Percentiles rank a stretch among this genome's conserved stretches.
These are phyloP conservation scores for Dactylellina sp. DNA, from an alignment of 2,329 filamentous ascomycete species.

Conservation along the genomic window DNA sequence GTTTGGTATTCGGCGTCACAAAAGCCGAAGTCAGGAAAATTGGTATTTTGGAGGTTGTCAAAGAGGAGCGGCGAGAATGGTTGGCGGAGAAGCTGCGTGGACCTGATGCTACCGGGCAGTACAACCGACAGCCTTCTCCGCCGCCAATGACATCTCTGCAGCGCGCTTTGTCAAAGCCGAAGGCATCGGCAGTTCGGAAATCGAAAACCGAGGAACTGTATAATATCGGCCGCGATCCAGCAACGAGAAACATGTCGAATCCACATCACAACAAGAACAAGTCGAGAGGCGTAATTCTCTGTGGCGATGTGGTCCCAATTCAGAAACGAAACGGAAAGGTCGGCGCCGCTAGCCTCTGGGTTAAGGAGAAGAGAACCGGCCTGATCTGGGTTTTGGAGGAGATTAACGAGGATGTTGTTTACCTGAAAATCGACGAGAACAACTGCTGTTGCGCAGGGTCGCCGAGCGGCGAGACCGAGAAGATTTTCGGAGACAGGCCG, in stretches of 20 bases:
- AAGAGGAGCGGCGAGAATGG: conserved; percentile 88
- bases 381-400: conserved; percentile 98
- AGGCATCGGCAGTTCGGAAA: conserved; percentile 24
- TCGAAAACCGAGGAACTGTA: conserved; percentile 41
- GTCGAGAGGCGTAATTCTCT: conserved; percentile 88
- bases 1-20: conserved; percentile 98
- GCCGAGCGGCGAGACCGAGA: conserved; percentile 52
- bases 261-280: conserved; percentile 77
- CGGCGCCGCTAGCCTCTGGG: conserved; percentile 95
- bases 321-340: conserved; percentile 92
- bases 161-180: conserved; percentile 47
- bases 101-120: conserved; percentile 66
- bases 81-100: conserved; percentile 84
- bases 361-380: conserved; percentile 94
- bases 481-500: conserved; percentile 70
- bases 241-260: conserved; percentile 44
- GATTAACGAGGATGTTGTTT: conserved; percentile 91
- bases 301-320: conserved; percentile 97
- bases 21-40: conserved; percentile 92
- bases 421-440: conserved; percentile 65
- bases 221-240: conserved; percentile 49
- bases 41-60: conserved; percentile 93
- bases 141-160: conserved; percentile 47
- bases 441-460: conserved; percentile 11
- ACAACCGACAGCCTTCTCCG: conserved; percentile 37